phyloP scores from a whole-genome alignment of 2,329 filamentous ascomycete genomes.

The Pseudogymnoascus sp. region DNA sequence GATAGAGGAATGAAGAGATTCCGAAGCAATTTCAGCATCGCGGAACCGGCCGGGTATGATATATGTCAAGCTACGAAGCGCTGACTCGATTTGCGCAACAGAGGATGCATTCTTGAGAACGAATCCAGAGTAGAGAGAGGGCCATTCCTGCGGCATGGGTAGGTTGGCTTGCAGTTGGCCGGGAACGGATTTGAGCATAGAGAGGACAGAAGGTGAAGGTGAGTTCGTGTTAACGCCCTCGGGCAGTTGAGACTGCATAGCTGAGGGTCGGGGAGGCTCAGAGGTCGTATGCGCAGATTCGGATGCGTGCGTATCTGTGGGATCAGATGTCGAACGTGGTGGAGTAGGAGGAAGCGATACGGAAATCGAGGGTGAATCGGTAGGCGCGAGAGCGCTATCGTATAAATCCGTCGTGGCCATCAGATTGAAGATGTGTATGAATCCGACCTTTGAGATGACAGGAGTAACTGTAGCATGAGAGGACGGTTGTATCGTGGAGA shows the following conservation, averaged over 20 bases:
- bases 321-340: slow-evolving; percentile 8
- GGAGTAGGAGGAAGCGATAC: slow-evolving; percentile 7
- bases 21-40: slow-evolving; percentile 90
- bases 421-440: background rate
- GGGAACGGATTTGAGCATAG: slow-evolving; percentile 4
- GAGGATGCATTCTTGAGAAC: slow-evolving; percentile 91
- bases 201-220: background rate
- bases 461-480: background rate
- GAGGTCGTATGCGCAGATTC: background rate
- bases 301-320: background rate
- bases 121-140: slow-evolving; percentile 74
- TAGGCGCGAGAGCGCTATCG: slow-evolving; percentile 8
- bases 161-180: slow-evolving; percentile 39
- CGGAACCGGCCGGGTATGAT: slow-evolving; percentile 87
- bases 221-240: background rate
- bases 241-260: background rate
- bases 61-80: slow-evolving; percentile 85
- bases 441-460: background rate
- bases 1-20: slow-evolving; percentile 81
- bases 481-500: background rate
- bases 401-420: slow-evolving; percentile 1
- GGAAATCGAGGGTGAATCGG: slow-evolving; percentile 1
- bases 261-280: background rate
- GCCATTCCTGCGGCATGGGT: slow-evolving; percentile 56
- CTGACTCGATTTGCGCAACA: slow-evolving; percentile 91